These are phyloP conservation scores for Breynia disticha DNA, from an alignment of 441 rosid genomes.

Conservation along the genomic window DNA sequence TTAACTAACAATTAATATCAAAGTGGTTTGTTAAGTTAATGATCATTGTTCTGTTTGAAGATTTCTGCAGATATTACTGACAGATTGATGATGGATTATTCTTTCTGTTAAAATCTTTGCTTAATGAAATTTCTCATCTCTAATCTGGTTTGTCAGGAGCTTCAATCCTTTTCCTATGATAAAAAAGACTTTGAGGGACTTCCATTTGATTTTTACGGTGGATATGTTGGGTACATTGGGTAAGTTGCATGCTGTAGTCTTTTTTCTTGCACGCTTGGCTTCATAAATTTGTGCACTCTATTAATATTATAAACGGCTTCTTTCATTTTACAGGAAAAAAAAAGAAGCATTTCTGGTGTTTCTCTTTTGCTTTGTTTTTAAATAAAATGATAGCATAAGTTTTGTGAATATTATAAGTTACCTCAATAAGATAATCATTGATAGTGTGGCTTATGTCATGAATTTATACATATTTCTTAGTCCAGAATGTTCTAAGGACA, in stretches of 20 bases:
- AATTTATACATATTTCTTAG: background rate
- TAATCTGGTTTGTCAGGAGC: slow-evolving; percentile 46
- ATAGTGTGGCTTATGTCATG: background rate
- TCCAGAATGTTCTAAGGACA: background rate
- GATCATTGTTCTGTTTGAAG: too few relatives aligned
- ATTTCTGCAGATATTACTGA: too few relatives aligned
- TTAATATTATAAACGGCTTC: too few relatives aligned
- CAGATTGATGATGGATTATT: too few relatives aligned
- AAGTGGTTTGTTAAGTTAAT: too few relatives aligned
- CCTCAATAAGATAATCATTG: background rate
- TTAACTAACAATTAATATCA: too few relatives aligned
- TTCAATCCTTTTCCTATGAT: slow-evolving; percentile 49
- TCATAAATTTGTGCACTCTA: background rate
- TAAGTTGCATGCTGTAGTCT: slow-evolving; percentile 15
- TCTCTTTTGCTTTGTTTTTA: too few relatives aligned
- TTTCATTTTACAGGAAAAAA: too few relatives aligned
- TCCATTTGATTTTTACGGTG: slow-evolving; percentile 89
- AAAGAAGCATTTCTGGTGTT: too few relatives aligned
- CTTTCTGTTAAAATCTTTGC: background rate
- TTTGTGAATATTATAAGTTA: background rate
- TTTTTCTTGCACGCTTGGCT: background rate
- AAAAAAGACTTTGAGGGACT: slow-evolving; percentile 73
- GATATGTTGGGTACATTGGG: slow-evolving; percentile 93
- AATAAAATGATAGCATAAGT: too few relatives aligned
- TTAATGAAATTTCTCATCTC: background rate